Base-by-base conservation (phyloP, 768 basidiomycete genomes). In the Pulveroboletus sp. region DNA sequence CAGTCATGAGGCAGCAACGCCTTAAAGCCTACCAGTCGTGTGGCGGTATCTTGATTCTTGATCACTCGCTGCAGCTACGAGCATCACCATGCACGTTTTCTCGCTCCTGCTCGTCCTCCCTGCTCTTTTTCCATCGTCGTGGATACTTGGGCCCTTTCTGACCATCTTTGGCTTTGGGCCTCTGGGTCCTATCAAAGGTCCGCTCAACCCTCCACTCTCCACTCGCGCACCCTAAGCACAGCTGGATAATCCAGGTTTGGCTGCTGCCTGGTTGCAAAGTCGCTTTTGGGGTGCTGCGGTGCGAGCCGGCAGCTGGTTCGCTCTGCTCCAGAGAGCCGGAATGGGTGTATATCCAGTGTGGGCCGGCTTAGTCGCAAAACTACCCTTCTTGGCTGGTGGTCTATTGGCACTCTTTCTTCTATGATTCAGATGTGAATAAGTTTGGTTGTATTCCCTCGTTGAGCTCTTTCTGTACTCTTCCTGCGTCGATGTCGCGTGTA, bases 151-250 rank as follows among this genome's bases (percentile, higher is more conserved):
- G 13, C 59, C 55, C 1, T 48, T 60, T 7, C 27, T 60, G 3
- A 36, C 47, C 1, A 2, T 52, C 10, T 43, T 60, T 11, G 59
- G 59, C 17, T 61, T 60, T 8, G 55, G 55, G n/a, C 58, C 49
- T 27, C 6, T 9, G 3, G 58, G 58, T 6, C 58, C 51, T 13
- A 27, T 51, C 9, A 55, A 48, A 46, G 59, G 59, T 61, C 24
- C 9, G 33, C 15, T 27, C 18, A 18, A 6, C 4, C 21, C 21
- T 21, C 21, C 21, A 32, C 1, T 3, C 1, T 0, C 9, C 8
- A 0, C n/a, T 4, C 5, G 0, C 13, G 17, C 3, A 21, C 3
- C 33, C 6, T 9, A 17, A 42, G 9, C 24, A 31, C 3, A 33
- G 31, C 14, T 26, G 2, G n/a, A 27, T 6, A 3, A 15, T 31